Evolutionary conservation across 306 rosid species (phyloP).

Genomic region (Phaseolus lunatus): DNA sequence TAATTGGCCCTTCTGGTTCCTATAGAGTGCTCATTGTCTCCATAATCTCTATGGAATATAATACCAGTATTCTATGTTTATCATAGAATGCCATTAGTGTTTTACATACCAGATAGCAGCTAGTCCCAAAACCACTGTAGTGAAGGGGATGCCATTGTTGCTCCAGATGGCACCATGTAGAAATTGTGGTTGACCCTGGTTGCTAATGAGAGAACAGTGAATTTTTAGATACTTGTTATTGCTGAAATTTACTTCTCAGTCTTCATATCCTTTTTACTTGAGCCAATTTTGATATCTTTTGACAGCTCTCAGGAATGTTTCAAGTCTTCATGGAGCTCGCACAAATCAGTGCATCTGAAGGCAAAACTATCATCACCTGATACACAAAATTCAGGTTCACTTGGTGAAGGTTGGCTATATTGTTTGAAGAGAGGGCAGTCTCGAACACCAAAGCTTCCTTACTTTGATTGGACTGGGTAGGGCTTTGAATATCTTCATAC

Average conservation of each 20-base stretch:
- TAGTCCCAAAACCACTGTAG: constrained; percentile 1
- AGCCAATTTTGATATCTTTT: constrained; percentile 46
- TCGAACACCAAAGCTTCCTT: constrained; percentile 81
- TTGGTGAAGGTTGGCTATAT: constrained; percentile 78
- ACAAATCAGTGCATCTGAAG: constrained; percentile 83
- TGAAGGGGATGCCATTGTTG: constrained; percentile 36
- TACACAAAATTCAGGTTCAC: constrained; percentile 53
- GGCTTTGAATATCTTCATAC: constrained; percentile 2
- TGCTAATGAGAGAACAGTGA: constrained; percentile 24
- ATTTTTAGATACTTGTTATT: constrained; percentile 12
- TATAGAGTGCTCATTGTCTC: neutral
- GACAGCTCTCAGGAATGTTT: constrained; percentile 97
- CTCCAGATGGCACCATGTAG: constrained; percentile 34
- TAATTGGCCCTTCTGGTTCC: neutral
- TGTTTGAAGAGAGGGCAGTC: constrained; percentile 84
- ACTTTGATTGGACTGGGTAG: constrained; percentile 97
- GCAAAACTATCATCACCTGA: constrained; percentile 59
- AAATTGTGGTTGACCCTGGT: constrained; percentile 28
- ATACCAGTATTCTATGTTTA: neutral
- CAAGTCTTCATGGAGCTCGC: constrained; percentile 92
- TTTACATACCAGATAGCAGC: neutral
- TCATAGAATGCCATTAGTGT: neutral
- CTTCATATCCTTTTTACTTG: constrained; percentile 25
- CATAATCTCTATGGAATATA: neutral
- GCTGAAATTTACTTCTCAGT: neutral